phyloP scores from a whole-genome alignment of 179 eudicot species.

The Beta corolliflora region DNA sequence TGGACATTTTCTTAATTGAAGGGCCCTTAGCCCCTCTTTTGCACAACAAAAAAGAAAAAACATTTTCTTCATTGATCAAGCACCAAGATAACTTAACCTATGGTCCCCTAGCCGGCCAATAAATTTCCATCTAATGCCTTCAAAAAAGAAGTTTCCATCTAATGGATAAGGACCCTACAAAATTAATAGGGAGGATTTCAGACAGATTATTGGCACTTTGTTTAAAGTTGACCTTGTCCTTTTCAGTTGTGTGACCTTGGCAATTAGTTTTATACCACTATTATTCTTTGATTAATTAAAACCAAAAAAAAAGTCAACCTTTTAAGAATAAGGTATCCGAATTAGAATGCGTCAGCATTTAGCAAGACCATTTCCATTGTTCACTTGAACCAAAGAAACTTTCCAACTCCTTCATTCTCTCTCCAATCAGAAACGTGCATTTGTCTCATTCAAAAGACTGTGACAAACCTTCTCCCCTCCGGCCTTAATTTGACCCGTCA shows the following conservation, averaged over 20 bases:
- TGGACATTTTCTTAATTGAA: too few species aligned
- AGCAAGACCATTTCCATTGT: constrained; percentile 16
- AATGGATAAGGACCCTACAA: not conserved
- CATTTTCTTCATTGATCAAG: not conserved
- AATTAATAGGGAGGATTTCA: not conserved
- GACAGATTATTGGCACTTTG: not conserved
- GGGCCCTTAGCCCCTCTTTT: too few species aligned
- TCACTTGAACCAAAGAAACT: not conserved
- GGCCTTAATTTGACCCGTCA: not conserved
- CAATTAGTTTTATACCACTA: not conserved
- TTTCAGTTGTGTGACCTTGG: constrained; percentile 22
- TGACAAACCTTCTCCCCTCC: not conserved
- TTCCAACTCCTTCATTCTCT: not conserved
- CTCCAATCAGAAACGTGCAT: constrained; percentile 1
- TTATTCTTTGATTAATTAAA: not conserved
- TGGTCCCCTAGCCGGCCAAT: not conserved
- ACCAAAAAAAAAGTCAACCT: not conserved
- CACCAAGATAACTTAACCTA: not conserved
- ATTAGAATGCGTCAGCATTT: constrained; percentile 9
- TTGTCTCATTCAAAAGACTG: not conserved
- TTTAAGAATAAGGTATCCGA: not conserved
- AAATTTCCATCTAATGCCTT: not conserved
- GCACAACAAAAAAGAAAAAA: not conserved
- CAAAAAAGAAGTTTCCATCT: not conserved
- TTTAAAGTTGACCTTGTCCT: not conserved